These are phyloP conservation scores for Cercis canadensis DNA, from an alignment of 306 rosid genomes.

Conservation along the genomic window DNA sequence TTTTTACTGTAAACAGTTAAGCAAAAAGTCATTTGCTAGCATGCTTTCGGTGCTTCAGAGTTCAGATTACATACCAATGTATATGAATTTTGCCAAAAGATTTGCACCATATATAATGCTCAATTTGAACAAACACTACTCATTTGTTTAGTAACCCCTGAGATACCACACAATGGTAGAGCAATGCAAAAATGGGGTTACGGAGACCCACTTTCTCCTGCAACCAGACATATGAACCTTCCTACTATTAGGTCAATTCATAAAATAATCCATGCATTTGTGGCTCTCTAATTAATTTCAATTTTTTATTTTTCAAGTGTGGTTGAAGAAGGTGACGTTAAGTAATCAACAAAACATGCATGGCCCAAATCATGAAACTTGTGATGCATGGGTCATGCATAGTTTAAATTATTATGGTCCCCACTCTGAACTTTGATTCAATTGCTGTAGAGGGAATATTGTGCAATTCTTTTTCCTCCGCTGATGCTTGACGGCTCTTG, in stretches of 20 bases:
- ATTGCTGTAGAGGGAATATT: slow-evolving; percentile 37
- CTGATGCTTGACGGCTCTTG: slow-evolving; percentile 42
- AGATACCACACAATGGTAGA: no score
- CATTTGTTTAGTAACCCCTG: no score
- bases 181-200: no score
- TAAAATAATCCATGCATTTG: slow-evolving; percentile 9
- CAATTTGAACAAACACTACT: slow-evolving; percentile 11
- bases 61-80: background rate
- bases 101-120: slow-evolving; percentile 10
- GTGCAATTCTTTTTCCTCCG: slow-evolving; percentile 20
- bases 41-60: slow-evolving; percentile 11
- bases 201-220: no score
- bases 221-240: no score
- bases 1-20: slow-evolving; percentile 2
- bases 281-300: background rate
- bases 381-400: background rate
- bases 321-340: background rate
- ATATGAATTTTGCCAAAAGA: slow-evolving; percentile 12
- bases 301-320: no score
- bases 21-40: background rate
- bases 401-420: slow-evolving; percentile 31
- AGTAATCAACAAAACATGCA: background rate
- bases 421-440: slow-evolving; percentile 18
- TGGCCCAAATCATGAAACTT: background rate
- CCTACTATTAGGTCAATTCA: background rate